These are phyloP conservation scores for Geotrichum restrictum DNA, from an alignment of 1,139 yeast species.

Conservation along the genomic window DNA sequence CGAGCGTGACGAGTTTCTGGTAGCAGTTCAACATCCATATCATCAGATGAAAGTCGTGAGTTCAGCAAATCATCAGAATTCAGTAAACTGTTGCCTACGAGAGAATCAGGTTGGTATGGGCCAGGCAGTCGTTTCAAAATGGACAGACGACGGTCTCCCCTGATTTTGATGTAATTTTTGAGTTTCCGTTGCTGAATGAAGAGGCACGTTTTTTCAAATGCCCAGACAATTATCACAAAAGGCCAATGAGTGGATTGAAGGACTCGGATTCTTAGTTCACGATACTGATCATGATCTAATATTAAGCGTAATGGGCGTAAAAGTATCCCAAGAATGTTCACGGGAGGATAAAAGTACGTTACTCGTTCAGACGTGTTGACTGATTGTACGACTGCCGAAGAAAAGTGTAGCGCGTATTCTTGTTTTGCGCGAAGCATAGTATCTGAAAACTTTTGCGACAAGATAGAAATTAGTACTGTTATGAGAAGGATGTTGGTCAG, in stretches of 20 bases:
- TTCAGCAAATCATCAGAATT: no score
- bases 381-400: constrained; percentile 34
- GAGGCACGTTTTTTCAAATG: constrained; percentile 26
- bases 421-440: constrained; percentile 37
- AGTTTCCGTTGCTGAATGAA: constrained; percentile 3
- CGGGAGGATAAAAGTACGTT: constrained; percentile 38
- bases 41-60: no score
- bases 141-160: constrained; percentile 13
- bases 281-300: constrained; percentile 30
- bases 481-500: constrained; percentile 34
- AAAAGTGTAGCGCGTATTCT: constrained; percentile 34
- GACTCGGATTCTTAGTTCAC: constrained; percentile 30
- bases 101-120: not conserved
- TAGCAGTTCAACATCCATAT: no score
- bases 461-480: constrained; percentile 37
- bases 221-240: constrained; percentile 30
- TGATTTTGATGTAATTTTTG: constrained; percentile 7
- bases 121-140: constrained; percentile 7
- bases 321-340: constrained; percentile 32
- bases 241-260: constrained; percentile 37
- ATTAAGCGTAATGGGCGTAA: constrained; percentile 34
- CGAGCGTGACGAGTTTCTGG: no score
- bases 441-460: constrained; percentile 34
- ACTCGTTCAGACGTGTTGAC: constrained; percentile 36
- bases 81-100: not conserved